Conservation (phyloP, 2,329 filamentous ascomycete genomes). For the Colletotrichum limetticola region DNA sequence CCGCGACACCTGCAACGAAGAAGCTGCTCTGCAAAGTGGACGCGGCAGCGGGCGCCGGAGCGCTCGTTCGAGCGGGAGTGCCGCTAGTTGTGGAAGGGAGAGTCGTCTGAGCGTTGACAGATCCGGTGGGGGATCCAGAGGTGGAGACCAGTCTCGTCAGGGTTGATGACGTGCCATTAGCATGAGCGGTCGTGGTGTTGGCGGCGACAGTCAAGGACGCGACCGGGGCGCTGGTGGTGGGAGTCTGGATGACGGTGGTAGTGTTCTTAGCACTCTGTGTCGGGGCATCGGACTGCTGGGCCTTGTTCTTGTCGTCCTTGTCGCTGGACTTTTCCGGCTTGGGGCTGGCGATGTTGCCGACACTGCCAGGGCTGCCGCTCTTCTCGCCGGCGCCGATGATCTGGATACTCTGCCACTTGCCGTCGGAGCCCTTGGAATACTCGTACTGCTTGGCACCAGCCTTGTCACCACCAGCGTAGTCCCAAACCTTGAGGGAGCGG, state of each 20-base stretch:
- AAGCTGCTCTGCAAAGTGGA: constrained; percentile 9
- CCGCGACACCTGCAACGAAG: constrained; percentile 13
- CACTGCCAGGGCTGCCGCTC: constrained; percentile 1
- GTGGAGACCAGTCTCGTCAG: constrained; percentile 8
- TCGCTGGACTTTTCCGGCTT: constrained; percentile 35
- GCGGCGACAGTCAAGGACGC: not conserved
- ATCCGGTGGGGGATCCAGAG: constrained; percentile 38
- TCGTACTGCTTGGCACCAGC: constrained; percentile 40
- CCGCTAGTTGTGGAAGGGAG: constrained; percentile 48
- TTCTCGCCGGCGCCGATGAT: constrained; percentile 43
- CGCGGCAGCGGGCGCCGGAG: not conserved
- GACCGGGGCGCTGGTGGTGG: not conserved
- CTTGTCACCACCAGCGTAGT: constrained; percentile 44
- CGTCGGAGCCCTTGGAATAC: constrained; percentile 40
- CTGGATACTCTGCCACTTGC: constrained; percentile 43
- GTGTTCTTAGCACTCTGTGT: not conserved
- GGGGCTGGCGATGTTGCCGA: not conserved
- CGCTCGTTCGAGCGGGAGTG: constrained; percentile 4
- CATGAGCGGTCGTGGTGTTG: constrained; percentile 40
- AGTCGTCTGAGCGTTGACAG: constrained; percentile 34
- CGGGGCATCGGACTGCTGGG: not conserved
- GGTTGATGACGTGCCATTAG: constrained; percentile 47
- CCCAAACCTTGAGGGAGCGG: constrained; percentile 41
- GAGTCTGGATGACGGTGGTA: not conserved
- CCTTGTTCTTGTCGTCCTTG: constrained; percentile 25